Evolutionary conservation across 2,329 filamentous ascomycete genomes (phyloP), one percentile per base, ranked within the genome.

Genomic region (Aspergillus quadrilineatus): DNA sequence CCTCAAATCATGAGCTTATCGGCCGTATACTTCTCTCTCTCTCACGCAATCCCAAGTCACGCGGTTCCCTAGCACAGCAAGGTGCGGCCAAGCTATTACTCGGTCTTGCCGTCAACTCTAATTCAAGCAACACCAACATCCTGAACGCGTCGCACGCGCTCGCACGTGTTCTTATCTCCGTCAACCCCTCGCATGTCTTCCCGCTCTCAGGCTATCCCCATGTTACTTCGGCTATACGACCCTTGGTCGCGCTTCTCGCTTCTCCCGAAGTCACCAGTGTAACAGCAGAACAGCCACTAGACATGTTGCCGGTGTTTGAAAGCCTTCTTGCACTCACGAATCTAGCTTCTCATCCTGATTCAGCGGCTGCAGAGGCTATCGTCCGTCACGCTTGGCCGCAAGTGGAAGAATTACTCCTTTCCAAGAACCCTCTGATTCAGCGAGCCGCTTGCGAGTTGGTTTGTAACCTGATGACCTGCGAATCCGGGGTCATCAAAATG

Each of bases 311-410:
- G 0, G 87, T 89, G 0, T 99, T 97, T 64, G 94, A 99, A 74
- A 83, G 89, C 0, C 82, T 99, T 7, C 88, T 97, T 72, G 93
- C 94, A 0, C 83, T 99, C 36, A 97, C 94, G 0, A 99, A 99
- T 65, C 83, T 99, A 6, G 94, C 93, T 0, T 95, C 90, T 0
- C 69, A 74, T 46, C 70, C 77, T 15, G 72, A 79, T 59, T 66
- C 67, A 52, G 66, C 71, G 29, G 69, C 75, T 12, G 84, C 87
- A 10, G 88, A 92, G 52, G 79, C 82, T 14, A 92, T 96, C 49
- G 85, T 96, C 36, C 85, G 89, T 8, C 78, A 83, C 4, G 85
- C 88, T 0, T 96, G 90, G 84, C 71, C 85, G 0, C 84, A 85
- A 17, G 82, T 96, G 43, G 94, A 97, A 71, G 91, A 97, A 63